Evolutionary conservation across 495 filamentous ascomycete species (phyloP), one percentile per base, ranked within the genome.

Genomic region (Annulohypoxylon moriforme): DNA sequence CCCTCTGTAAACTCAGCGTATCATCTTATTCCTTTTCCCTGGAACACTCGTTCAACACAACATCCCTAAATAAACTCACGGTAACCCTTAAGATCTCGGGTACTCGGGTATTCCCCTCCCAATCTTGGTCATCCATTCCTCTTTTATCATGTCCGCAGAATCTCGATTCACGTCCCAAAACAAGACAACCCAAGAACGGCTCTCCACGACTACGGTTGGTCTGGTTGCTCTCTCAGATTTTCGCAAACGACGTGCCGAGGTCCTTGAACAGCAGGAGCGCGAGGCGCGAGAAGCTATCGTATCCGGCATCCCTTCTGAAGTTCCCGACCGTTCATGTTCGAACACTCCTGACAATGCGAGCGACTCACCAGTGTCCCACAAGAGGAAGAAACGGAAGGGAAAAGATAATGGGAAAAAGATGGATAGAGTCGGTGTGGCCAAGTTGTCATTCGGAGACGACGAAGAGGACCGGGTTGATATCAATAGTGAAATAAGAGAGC

Each of bases 191-290:
- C 91, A 97, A 81, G 92, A 98, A 63, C 85, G 95, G n/a, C 88
- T 99, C 56, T 94, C 93, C 71, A 93, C 91, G 40, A 92, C 94
- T 77, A 99, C 96, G 1, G 94, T 97, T 59, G 96, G 96, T 47
- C 89, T 99, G 13, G 96, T 98, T 46, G 87, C 93, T 61, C 89
- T 98, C 42, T 92, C 90, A 72, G 96, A 98, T 78, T 99, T 98
- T 83, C 94, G 96, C 79, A 98, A 99, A 81, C 90, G 96, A 40
- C 94, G 96, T 79, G 95, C 94, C 71, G 93, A 99, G 79, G 93
- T 94, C 27, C 83, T 97, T 31, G 96, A 98, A 80, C 92, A 93
- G 76, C 95, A 94, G 76, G 92, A 94, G 72, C 87, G 92, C 64
- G 93, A 96, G 77, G 91, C 90, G 3, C 89, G 93, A 72, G 87